A percentile compares a stretch with the other conserved stretches of the same genome.
These are phyloP conservation scores for Primulina eburnea DNA, from an alignment of 257 asterid genomes.

Conservation along the genomic window DNA sequence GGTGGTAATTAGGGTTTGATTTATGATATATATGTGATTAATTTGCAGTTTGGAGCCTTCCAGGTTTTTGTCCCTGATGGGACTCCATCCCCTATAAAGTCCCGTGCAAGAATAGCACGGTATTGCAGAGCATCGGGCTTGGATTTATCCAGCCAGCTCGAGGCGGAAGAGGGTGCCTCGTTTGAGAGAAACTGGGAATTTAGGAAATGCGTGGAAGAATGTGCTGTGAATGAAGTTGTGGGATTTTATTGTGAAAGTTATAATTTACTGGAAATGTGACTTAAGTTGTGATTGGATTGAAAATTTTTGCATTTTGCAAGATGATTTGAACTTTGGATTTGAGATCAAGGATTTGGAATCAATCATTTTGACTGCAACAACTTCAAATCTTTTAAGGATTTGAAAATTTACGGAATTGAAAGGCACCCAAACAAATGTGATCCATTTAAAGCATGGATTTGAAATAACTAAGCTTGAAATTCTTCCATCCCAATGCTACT, in stretches of 20 bases:
- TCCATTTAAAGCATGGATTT: background rate
- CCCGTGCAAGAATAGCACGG: constrained; percentile 70
- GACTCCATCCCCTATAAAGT: constrained; percentile 85
- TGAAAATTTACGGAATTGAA: too few species aligned
- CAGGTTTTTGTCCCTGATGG: constrained; percentile 91
- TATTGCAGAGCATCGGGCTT: constrained; percentile 68
- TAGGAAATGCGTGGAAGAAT: constrained; percentile 65
- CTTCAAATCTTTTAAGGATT: background rate
- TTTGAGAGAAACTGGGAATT: constrained; percentile 65
- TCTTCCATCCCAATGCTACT: background rate
- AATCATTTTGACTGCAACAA: background rate
- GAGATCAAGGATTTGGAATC: background rate
- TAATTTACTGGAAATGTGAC: constrained; percentile 12
- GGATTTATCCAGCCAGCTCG: constrained; percentile 50
- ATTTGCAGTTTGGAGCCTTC: constrained; percentile 86
- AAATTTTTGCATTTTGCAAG: background rate
- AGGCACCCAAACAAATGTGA: background rate
- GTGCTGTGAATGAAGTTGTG: constrained; percentile 48
- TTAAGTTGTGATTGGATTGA: background rate
- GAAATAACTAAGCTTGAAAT: background rate
- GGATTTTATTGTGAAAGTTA: background rate
- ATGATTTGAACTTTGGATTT: background rate
- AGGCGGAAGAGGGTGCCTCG: constrained; percentile 59
- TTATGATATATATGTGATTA: constrained; percentile 24
- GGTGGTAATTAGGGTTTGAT: constrained; percentile 18